These are phyloP conservation scores for Gynandropsis gynandra DNA, from an alignment of 345 rosid species.

Conservation along the genomic window DNA sequence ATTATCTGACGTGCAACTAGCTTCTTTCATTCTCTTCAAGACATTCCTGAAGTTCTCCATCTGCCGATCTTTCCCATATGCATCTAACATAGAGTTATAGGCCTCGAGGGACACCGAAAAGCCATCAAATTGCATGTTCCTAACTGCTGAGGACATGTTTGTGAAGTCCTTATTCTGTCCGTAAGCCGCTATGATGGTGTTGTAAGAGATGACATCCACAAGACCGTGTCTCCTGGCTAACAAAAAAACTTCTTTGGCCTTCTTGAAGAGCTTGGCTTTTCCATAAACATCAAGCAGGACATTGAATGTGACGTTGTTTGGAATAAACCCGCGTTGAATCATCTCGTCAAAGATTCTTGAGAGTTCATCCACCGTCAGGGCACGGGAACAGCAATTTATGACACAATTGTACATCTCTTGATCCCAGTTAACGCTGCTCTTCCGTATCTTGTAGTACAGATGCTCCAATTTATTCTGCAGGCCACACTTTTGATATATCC, in stretches of 20 bases:
- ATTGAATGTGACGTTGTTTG: constrained; percentile 57
- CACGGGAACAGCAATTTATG: constrained; percentile 82
- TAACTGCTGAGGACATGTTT: constrained; percentile 56
- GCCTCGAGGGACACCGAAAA: constrained; percentile 88
- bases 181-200: constrained; percentile 73
- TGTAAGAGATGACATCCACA: constrained; percentile 76
- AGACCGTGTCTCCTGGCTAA: constrained; percentile 60
- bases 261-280: constrained; percentile 70
- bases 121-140: constrained; percentile 75
- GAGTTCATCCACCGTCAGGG: constrained; percentile 69
- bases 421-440: constrained; percentile 67
- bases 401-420: constrained; percentile 81
- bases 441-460: constrained; percentile 49
- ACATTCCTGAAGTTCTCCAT: constrained; percentile 64
- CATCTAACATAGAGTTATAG: constrained; percentile 77
- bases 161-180: constrained; percentile 51
- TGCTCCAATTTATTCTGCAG: constrained; percentile 45
- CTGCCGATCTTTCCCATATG: constrained; percentile 74
- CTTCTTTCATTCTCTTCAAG: constrained; percentile 61
- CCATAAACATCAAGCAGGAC: constrained; percentile 80
- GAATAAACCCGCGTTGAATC: constrained; percentile 58
- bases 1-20: constrained; percentile 43
- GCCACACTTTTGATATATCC: constrained; percentile 64
- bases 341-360: constrained; percentile 66
- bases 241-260: constrained; percentile 49